phyloP scores from a whole-genome alignment of 148 eudicot genomes.

The Vaccinium corymbosum region DNA sequence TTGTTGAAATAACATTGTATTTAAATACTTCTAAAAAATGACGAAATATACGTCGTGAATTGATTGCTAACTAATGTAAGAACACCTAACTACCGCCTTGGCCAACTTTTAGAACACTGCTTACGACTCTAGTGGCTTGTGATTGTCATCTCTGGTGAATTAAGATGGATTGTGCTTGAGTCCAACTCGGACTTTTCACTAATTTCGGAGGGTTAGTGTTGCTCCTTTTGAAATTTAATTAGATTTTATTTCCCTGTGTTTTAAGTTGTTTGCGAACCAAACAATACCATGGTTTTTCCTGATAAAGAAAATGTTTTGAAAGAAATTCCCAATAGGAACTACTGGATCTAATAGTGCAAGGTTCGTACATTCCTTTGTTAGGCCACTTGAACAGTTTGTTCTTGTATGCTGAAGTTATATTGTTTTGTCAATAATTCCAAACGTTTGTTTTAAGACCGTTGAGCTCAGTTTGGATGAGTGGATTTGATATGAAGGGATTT shows the following conservation, averaged over 20 bases:
- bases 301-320: neutral
- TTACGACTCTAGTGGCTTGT: neutral
- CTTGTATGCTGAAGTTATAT: neutral
- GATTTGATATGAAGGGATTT: neutral
- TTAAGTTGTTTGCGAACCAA: neutral
- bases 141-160: neutral
- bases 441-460: neutral
- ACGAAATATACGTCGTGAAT: neutral
- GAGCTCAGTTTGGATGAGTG: neutral
- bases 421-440: neutral
- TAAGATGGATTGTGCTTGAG: neutral
- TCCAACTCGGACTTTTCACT: neutral
- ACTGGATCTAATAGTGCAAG: neutral
- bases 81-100: neutral
- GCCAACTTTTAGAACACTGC: neutral
- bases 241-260: neutral
- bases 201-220: too few species aligned
- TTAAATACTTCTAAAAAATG: neutral
- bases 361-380: neutral
- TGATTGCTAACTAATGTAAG: neutral
- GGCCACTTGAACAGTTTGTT: neutral
- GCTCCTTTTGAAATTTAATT: neutral
- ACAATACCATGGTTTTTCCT: too few species aligned
- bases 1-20: too few species aligned
- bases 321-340: neutral